A percentile compares a stretch with the other conserved stretches of the same genome.
Evolutionary conservation across 2,329 filamentous ascomycete genomes (phyloP).

Genomic region (Penicillium vulpinum): DNA sequence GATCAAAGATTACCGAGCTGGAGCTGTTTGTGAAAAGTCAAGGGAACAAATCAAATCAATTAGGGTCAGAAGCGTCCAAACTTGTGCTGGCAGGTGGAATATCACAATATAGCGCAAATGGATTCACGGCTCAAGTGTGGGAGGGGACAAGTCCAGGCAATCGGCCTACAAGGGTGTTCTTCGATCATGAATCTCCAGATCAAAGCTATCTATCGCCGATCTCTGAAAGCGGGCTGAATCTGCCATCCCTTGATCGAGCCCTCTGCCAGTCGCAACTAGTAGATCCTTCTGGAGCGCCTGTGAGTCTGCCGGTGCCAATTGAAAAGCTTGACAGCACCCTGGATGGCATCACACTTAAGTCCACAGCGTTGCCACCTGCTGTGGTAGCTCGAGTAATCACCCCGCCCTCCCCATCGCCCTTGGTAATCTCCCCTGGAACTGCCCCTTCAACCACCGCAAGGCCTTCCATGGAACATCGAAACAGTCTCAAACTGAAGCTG

Average conservation of each 20-base stretch:
- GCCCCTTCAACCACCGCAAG: constrained; percentile 27
- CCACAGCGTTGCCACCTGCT: constrained; percentile 45
- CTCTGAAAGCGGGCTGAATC: constrained; percentile 32
- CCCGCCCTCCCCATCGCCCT: constrained; percentile 38
- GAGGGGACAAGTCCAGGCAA: constrained; percentile 43
- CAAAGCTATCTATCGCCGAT: constrained; percentile 28
- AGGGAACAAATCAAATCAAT: constrained; percentile 2
- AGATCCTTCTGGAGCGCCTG: constrained; percentile 29
- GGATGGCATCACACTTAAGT: constrained; percentile 51
- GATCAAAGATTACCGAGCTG: constrained; percentile 43
- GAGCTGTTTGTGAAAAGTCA: constrained; percentile 35
- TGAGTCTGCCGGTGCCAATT: constrained; percentile 46
- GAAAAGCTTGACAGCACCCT: constrained; percentile 48
- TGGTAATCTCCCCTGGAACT: constrained; percentile 26
- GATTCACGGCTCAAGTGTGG: constrained; percentile 41
- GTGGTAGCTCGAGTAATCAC: constrained; percentile 47
- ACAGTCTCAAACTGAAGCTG: constrained; percentile 36
- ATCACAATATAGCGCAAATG: constrained; percentile 13
- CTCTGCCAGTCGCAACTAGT: constrained; percentile 38
- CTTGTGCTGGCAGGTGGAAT: constrained; percentile 9
- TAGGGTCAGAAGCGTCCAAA: constrained; percentile 12
- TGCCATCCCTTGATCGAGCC: constrained; percentile 42
- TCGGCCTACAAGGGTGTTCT: constrained; percentile 47
- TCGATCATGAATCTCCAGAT: constrained; percentile 33
- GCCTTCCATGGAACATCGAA: constrained; percentile 28